A percentile compares a stretch with the other conserved stretches of the same genome.
Conservation (phyloP, 805 yeast genomes). For the Kodamaea fukazawae region DNA sequence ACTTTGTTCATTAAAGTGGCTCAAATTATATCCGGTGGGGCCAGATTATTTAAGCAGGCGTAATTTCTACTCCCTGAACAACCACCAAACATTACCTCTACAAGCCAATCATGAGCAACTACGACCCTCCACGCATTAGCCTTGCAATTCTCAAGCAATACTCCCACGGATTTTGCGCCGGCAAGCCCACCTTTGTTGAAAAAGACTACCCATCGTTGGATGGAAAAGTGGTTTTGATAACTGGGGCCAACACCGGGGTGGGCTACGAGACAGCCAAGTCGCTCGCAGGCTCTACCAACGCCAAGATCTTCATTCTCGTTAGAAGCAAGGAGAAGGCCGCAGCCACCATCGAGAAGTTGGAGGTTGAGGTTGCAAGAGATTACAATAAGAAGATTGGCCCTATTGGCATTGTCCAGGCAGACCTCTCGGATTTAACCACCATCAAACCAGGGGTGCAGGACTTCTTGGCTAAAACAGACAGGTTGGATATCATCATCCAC, state of each 20-base stretch:
- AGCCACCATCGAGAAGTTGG: conserved; percentile 24
- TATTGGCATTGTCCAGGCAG: conserved; percentile 4
- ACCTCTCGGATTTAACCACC: conserved; percentile 12
- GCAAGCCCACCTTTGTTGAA: conserved; percentile 24
- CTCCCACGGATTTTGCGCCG: no score
- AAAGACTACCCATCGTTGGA: conserved; percentile 34
- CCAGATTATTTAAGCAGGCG: no score
- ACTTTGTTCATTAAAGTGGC: no score
- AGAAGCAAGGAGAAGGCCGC: conserved; percentile 34
- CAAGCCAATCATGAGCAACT: no score
- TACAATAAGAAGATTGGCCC: neutral
- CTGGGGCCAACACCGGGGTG: conserved; percentile 42
- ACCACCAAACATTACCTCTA: no score
- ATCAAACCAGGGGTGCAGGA: conserved; percentile 26
- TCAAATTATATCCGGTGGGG: no score
- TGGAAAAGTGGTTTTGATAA: conserved; percentile 37
- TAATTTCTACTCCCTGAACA: no score
- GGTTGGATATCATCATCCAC: conserved; percentile 22
- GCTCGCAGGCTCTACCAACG: conserved; percentile 27
- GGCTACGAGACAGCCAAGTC: conserved; percentile 27
- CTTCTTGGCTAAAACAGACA: conserved; percentile 7
- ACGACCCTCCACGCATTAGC: no score
- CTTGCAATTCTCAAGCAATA: no score
- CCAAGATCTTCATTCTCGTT: conserved; percentile 34
- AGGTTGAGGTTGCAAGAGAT: conserved; percentile 18